Evolutionary conservation across 1,139 yeast species (phyloP), one percentile per base, ranked within the genome.

Genomic region (Waltiozyma sp.): DNA sequence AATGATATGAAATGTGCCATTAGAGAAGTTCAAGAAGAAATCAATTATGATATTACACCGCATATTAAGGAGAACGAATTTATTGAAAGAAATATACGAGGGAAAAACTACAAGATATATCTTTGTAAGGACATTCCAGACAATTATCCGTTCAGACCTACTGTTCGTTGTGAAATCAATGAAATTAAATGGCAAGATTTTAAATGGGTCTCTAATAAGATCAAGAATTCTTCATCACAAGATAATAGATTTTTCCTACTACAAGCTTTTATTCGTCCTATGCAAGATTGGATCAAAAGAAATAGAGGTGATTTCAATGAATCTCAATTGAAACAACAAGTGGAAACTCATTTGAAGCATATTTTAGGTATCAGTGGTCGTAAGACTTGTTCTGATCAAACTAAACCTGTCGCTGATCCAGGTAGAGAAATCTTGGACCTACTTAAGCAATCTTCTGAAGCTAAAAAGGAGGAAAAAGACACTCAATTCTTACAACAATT

Each of bases 11-110:
- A 75, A 44, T 93, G 98, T 67, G 96, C 97, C 5, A 65, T 86
- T n/a, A 74, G 99, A 57, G 99, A 93, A 61, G 91, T 86, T 19
- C 75, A 73, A 49, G 99, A 93, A 64, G 99, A 93, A 61, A 91
- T 89, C n/a, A 96, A 98, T 0, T 88, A 82, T 56, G 93, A 89
- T 61, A 80, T 87, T 41, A 64, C 78, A 4, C 78, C 77, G 13
- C 73, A 72, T 52, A 70, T 89, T 42, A 74, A 76, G 48, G 81
- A 80, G 48, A 73, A 79, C 34, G 89, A 83, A 46, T 85, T 73
- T 48, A 72, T 88, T 42, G 97, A 91, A 58, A 74, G 94, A 59
- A 85, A 87, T 8, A 75, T 87, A 36, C 69, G 70, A 42, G 95
- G 93, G 13, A 91, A 91, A 61, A 87, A 86, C 61, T 85, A 85